Percentiles rank a stretch among this genome's conserved stretches.
phyloP scores from a whole-genome alignment of 306 rosid species.

The Pachyrhizus erosus region DNA sequence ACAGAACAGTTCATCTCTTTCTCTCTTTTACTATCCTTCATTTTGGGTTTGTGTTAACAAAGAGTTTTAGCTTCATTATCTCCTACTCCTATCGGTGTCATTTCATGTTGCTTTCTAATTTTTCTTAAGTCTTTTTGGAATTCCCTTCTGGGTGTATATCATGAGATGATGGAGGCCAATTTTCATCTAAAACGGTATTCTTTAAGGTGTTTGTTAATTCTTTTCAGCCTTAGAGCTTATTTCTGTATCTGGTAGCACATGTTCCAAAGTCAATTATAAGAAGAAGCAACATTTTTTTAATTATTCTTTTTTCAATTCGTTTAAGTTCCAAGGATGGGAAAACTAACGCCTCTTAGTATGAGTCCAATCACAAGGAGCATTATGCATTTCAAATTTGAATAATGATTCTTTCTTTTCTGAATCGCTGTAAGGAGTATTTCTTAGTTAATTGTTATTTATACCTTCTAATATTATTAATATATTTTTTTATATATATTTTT shows the following conservation, averaged over 20 bases:
- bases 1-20: background rate
- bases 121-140: slow-evolving; percentile 7
- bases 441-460: too few relatives aligned
- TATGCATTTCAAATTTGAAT: background rate
- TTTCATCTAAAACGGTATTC: background rate
- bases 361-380: background rate
- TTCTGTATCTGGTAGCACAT: background rate
- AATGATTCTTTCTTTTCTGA: background rate
- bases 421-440: background rate
- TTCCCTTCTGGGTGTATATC: background rate
- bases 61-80: background rate
- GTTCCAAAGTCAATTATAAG: background rate
- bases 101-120: slow-evolving; percentile 8
- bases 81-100: background rate
- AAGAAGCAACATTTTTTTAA: background rate
- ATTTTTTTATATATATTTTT: too few relatives aligned
- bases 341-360: background rate
- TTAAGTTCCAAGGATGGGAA: background rate
- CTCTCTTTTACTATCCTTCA: background rate
- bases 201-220: background rate
- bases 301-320: background rate
- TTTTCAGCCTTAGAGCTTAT: background rate
- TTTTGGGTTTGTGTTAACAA: slow-evolving; percentile 3
- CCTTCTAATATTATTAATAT: too few relatives aligned
- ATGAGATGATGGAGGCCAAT: background rate